Evolutionary conservation across 305 asterid genomes (phyloP).

Genomic region (Fraxinus baroniana): DNA sequence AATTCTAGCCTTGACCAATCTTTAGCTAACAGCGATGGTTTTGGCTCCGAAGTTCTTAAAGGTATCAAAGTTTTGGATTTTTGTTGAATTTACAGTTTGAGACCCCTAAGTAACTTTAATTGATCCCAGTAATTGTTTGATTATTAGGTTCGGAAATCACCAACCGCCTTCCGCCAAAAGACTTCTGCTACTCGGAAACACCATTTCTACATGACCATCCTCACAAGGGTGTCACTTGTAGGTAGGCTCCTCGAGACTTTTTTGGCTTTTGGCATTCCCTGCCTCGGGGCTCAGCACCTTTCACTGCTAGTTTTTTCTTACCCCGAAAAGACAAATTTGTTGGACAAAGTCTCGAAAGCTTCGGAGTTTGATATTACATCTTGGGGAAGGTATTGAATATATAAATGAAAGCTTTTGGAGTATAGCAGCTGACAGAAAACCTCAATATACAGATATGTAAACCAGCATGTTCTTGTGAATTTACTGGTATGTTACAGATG

Average conservation of each 20-base stretch:
- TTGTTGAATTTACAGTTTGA: background rate
- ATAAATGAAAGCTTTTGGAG: slow-evolving; percentile 4
- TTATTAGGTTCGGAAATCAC: slow-evolving; percentile 44
- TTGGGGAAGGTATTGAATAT: slow-evolving; percentile 18
- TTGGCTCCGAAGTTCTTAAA: slow-evolving; percentile 38
- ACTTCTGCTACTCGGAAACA: slow-evolving; percentile 36
- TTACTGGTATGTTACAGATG: slow-evolving; percentile 13
- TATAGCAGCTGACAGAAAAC: slow-evolving; percentile 15
- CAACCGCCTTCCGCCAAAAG: slow-evolving; percentile 31
- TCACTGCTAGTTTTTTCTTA: background rate
- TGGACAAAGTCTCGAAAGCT: slow-evolving; percentile 2
- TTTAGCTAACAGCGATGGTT: slow-evolving; percentile 35
- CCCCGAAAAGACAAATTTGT: slow-evolving; percentile 9
- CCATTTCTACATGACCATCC: slow-evolving; percentile 49
- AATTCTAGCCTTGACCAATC: slow-evolving; percentile 29
- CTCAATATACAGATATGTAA: slow-evolving; percentile 22
- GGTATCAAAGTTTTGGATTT: slow-evolving; percentile 30
- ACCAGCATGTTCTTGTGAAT: background rate
- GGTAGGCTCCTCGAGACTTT: slow-evolving; percentile 28
- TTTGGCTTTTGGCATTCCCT: slow-evolving; percentile 15
- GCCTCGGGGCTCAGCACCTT: background rate
- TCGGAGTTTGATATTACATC: background rate
- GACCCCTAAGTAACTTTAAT: background rate
- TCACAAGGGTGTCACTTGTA: slow-evolving; percentile 50
- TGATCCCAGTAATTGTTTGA: background rate